phyloP scores from a whole-genome alignment of 1,139 yeast genomes.

The Yamadazyma buinensis region DNA sequence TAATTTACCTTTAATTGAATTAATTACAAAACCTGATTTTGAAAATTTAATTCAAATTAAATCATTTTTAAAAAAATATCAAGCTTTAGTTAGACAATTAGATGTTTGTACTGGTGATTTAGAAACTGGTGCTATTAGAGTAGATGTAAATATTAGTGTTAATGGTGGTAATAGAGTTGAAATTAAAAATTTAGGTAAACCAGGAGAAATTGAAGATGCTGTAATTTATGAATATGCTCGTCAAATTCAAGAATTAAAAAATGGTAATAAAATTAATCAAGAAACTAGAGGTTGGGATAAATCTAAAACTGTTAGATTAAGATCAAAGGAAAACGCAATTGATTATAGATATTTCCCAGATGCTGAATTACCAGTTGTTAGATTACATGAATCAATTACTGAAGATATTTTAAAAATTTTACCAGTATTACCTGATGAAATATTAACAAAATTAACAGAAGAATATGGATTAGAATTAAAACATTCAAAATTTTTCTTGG shows the following conservation, averaged over 20 bases:
- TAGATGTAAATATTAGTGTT: slow-evolving; percentile 87
- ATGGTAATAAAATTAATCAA: slow-evolving; percentile 37
- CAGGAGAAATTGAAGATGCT: slow-evolving; percentile 77
- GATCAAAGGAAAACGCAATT: slow-evolving; percentile 76
- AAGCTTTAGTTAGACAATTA: slow-evolving; percentile 61
- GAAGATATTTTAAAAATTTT: slow-evolving; percentile 36
- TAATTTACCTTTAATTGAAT: slow-evolving; percentile 81
- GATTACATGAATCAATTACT: slow-evolving; percentile 35
- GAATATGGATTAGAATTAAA: slow-evolving; percentile 55
- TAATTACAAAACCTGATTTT: slow-evolving; percentile 91
- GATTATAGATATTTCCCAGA: slow-evolving; percentile 96
- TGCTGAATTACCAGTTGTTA: slow-evolving; percentile 71
- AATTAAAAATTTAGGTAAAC: slow-evolving; percentile 82
- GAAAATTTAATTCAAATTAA: slow-evolving; percentile 63
- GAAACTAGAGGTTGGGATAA: slow-evolving; percentile 97
- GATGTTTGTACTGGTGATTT: slow-evolving; percentile 84
- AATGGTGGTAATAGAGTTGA: slow-evolving; percentile 74
- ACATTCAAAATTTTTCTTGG: slow-evolving; percentile 65
- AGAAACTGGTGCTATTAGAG: slow-evolving; percentile 93
- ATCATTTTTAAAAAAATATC: slow-evolving; percentile 78
- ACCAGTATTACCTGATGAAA: slow-evolving; percentile 64
- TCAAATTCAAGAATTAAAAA: slow-evolving; percentile 46
- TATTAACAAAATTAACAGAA: slow-evolving; percentile 44
- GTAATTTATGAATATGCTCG: slow-evolving; percentile 70
- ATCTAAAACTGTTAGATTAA: slow-evolving; percentile 52